These are phyloP conservation scores for Kitagawia praeruptora DNA, from an alignment of 129 eudicot species.

Conservation along the genomic window DNA sequence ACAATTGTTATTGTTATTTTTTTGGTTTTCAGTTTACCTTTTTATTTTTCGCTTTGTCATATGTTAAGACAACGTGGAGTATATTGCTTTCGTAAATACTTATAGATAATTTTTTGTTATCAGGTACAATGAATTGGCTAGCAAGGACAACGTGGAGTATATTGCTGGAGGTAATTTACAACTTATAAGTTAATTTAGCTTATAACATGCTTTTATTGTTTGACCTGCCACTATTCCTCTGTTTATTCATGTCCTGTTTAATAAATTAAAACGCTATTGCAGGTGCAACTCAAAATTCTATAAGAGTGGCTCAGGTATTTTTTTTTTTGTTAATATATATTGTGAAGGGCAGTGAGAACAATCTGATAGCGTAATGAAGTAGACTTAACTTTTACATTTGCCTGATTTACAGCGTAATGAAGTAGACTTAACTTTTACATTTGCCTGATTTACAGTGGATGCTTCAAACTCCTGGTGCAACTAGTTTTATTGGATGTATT, in stretches of 20 bases:
- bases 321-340: background rate
- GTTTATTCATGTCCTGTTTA: background rate
- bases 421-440: background rate
- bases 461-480: conserved; percentile 90
- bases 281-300: conserved; percentile 98
- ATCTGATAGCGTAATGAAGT: background rate
- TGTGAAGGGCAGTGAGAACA: background rate
- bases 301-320: conserved; percentile 89
- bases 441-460: conserved; percentile 62
- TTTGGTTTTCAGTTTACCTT: background rate
- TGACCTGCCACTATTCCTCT: background rate
- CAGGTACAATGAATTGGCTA: conserved; percentile 85
- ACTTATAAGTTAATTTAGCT: background rate
- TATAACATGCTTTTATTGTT: background rate
- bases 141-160: conserved; percentile 67
- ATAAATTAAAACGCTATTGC: conserved; percentile 10
- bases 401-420: conserved; percentile 38
- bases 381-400: background rate
- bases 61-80: no score
- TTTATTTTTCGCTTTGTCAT: background rate
- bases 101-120: background rate
- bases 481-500: conserved; percentile 80
- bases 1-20: background rate
- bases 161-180: conserved; percentile 79
- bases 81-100: background rate